A percentile compares a stretch with the other conserved stretches of the same genome.
These are phyloP conservation scores for Vanderwaltozyma verrucispora DNA, from an alignment of 805 yeast species.

Conservation along the genomic window DNA sequence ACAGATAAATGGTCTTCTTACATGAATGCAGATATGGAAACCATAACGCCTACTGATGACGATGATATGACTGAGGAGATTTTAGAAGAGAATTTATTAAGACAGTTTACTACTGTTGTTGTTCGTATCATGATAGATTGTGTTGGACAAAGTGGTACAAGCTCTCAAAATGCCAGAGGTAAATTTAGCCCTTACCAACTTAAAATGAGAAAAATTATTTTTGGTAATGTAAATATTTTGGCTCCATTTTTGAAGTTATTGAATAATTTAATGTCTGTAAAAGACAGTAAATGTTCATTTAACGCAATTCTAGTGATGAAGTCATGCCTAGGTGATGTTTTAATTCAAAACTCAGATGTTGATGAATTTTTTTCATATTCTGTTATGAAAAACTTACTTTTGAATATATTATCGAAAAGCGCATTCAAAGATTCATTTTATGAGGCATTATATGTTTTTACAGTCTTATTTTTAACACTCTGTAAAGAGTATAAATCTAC, in stretches of 20 bases:
- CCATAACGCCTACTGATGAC: conserved; percentile 56
- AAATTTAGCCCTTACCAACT: conserved; percentile 45
- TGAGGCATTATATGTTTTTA: conserved; percentile 85
- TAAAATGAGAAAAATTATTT: conserved; percentile 55
- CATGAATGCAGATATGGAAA: conserved; percentile 30
- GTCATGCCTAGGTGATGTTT: conserved; percentile 57
- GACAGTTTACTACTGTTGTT: conserved; percentile 89
- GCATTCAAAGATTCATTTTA: conserved; percentile 79
- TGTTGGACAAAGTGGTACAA: conserved; percentile 64
- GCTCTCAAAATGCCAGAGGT: conserved; percentile 21
- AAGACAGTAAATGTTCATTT: conserved; percentile 87
- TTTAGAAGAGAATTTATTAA: conserved; percentile 91
- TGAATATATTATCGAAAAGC: conserved; percentile 58
- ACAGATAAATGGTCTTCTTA: conserved; percentile 58
- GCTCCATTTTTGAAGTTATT: conserved; percentile 71
- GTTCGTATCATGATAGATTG: conserved; percentile 80
- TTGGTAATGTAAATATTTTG: conserved; percentile 52
- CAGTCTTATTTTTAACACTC: conserved; percentile 66
- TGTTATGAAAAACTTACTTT: conserved; percentile 57
- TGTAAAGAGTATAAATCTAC: conserved; percentile 65
- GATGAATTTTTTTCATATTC: conserved; percentile 46
- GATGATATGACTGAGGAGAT: conserved; percentile 90
- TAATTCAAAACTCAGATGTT: conserved; percentile 62
- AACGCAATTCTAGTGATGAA: conserved; percentile 77
- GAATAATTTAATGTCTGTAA: conserved; percentile 67